These are phyloP conservation scores for Coniochaeta hoffmannii DNA, from an alignment of 2,329 filamentous ascomycete genomes.

Conservation along the genomic window DNA sequence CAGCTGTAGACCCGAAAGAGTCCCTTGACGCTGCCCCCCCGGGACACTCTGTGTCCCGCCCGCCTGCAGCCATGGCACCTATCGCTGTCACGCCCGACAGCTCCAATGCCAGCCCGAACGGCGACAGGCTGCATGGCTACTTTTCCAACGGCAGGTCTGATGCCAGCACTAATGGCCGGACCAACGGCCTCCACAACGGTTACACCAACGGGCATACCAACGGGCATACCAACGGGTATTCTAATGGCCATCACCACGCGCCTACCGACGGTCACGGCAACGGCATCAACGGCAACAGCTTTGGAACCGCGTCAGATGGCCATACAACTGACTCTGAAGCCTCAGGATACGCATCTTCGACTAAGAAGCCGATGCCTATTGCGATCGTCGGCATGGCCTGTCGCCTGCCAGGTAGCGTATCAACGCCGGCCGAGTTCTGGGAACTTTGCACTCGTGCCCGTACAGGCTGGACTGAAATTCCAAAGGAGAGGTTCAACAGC, in stretches of 20 bases:
- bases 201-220: conserved; percentile 6
- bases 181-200: conserved; percentile 18
- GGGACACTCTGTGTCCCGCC: conserved; percentile 6
- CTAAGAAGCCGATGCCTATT: conserved; percentile 29
- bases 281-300: conserved; percentile 6
- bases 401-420: conserved; percentile 35
- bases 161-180: conserved; percentile 15
- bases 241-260: conserved; percentile 17
- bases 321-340: conserved; percentile 11
- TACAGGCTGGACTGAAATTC: conserved; percentile 32
- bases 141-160: conserved; percentile 16
- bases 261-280: conserved; percentile 12
- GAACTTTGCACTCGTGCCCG: conserved; percentile 31
- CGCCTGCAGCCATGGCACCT: conserved; percentile 20
- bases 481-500: conserved; percentile 38
- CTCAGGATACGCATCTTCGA: conserved; percentile 12
- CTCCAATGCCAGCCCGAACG: conserved; percentile 18
- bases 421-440: conserved; percentile 36
- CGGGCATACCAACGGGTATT: conserved; percentile 8
- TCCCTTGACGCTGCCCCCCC: conserved; percentile 8
- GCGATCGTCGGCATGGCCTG: conserved; percentile 41
- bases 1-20: background rate
- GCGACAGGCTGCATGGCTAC: conserved; percentile 18
- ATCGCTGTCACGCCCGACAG: conserved; percentile 21
- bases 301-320: conserved; percentile 3